These are phyloP conservation scores for Ustulina deusta DNA, from an alignment of 2,329 filamentous ascomycete species.

Conservation along the genomic window DNA sequence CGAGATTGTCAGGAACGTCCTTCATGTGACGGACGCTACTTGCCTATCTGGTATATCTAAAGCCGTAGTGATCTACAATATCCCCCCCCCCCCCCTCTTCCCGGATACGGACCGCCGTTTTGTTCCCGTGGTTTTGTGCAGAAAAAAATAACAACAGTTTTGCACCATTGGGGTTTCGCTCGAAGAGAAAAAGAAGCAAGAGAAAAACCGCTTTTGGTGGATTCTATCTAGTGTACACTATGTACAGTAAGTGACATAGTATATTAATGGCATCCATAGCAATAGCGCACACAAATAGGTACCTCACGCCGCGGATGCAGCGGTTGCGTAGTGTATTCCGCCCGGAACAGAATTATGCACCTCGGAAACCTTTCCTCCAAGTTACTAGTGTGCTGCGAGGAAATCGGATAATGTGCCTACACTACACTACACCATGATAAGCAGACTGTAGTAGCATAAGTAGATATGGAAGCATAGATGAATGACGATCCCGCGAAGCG, in stretches of 20 bases:
- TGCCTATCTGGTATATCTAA: background rate
- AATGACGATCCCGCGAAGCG: conserved; percentile 11
- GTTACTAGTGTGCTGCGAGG: background rate
- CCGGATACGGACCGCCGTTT: background rate
- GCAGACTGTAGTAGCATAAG: too few relatives aligned
- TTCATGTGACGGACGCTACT: background rate
- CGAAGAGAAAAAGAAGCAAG: background rate
- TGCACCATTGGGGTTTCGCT: conserved; percentile 7
- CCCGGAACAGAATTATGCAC: background rate
- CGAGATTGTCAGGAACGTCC: background rate
- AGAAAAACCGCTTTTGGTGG: background rate
- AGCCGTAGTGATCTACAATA: conserved; percentile 24
- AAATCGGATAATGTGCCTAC: background rate
- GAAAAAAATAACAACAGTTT: background rate
- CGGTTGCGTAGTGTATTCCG: conserved; percentile 23
- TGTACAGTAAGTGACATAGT: too few relatives aligned
- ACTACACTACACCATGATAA: conserved; percentile 3
- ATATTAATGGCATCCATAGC: conserved; percentile 3
- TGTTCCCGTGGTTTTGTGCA: conserved; percentile 6
- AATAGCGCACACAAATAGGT: too few relatives aligned
- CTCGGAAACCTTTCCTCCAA: conserved; percentile 1
- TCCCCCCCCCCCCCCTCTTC: too few relatives aligned
- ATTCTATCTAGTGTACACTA: too few relatives aligned
- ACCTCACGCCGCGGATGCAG: too few relatives aligned
- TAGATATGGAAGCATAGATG: too few relatives aligned